A percentile compares a stretch with the other conserved stretches of the same genome.
Conservation (phyloP, 2,329 filamentous ascomycete genomes). For the Sporothrix inflata region DNA sequence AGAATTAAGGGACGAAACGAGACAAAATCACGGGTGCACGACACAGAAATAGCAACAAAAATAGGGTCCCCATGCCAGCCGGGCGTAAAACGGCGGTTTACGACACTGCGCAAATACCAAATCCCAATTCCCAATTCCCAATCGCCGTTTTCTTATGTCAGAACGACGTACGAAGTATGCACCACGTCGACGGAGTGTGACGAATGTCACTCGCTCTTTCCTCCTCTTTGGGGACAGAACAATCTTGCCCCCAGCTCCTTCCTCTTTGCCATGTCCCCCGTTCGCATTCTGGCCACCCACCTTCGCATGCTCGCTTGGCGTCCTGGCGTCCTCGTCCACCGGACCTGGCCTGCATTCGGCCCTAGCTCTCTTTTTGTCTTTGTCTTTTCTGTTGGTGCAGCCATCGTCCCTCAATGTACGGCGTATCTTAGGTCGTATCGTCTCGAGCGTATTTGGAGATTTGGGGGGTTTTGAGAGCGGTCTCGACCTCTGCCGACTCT, state of each 20-base stretch:
- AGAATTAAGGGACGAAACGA: neutral
- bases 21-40: neutral
- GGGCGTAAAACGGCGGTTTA: neutral
- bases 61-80: neutral
- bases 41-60: slow-evolving; percentile 1
- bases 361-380: neutral
- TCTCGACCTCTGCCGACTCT: neutral
- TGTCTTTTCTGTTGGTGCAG: neutral
- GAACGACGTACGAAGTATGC: neutral
- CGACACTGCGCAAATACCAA: too few species aligned
- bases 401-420: neutral
- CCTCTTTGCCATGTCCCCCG: neutral
- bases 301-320: neutral
- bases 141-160: neutral
- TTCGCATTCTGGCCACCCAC: neutral
- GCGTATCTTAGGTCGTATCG: too few species aligned
- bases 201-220: neutral
- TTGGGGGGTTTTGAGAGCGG: neutral
- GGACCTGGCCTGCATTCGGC: slow-evolving; percentile 6
- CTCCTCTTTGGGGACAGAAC: neutral
- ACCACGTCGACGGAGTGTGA: too few species aligned
- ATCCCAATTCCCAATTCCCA: too few species aligned
- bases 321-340: neutral
- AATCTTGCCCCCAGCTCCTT: neutral
- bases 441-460: neutral